Base-by-base conservation (phyloP, 768 basidiomycete genomes). In the Brasilioporus rufonigricans region DNA sequence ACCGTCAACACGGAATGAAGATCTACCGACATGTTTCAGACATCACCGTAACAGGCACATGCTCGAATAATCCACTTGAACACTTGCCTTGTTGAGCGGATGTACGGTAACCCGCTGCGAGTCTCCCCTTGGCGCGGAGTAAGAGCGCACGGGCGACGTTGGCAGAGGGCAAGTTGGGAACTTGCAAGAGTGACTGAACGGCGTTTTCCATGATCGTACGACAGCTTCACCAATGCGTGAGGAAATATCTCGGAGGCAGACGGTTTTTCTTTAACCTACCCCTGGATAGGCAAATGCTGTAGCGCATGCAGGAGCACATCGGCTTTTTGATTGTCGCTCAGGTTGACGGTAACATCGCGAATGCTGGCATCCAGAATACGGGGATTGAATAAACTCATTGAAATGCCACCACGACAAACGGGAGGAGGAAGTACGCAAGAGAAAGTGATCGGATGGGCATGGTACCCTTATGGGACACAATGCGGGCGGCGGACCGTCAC, bases 301-400 rank as follows among this genome's bases (percentile, higher is more conserved):
- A 93, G 84, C n/a, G 91, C 91, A 60, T 89, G 84, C 46, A 93
- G 69, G 50, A 92, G 73, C 35, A 89, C 77, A 53, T 86, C 85
- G 19, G 80, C 85, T 67, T 89, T 89, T 65, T 88, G 80, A 60
- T 79, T 79, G 65, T 85, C 80, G 5, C 79, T 75, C 32, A 89
- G 75, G 55, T 76, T 78, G 8, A 74, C 73, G 0, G 80, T 76
- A 21, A 86, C 82, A 62, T 89, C 86, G 44, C 84, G 85, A 62
- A 88, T 84, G 73, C 84, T 83, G 19, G 87, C 87, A 62, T 89
- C 87, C 36, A 89, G 75, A 56, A 89, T 89, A 65, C 83, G 86
- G 4, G 86, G 86, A 66, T 88, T 89, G 74, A 89, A 89, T 55
- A 85, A 74, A 65, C 78, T 79, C 82, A 84, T 85, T n/a, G 44